These are phyloP conservation scores for Corymbia maculata DNA, from an alignment of 345 rosid species.

Conservation along the genomic window DNA sequence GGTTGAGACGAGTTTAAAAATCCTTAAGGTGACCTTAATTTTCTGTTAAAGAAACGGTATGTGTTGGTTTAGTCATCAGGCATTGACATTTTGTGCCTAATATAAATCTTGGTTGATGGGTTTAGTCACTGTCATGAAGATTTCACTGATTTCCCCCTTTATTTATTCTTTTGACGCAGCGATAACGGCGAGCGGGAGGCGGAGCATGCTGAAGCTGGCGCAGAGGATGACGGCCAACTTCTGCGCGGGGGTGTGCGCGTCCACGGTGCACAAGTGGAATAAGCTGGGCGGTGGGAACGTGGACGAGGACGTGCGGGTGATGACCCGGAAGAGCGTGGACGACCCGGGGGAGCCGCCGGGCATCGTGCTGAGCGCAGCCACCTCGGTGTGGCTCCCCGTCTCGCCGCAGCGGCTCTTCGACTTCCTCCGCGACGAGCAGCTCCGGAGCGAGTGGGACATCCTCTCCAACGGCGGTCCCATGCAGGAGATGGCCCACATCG, in stretches of 20 bases:
- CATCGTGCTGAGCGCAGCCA: constrained; percentile 75
- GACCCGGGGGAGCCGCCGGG: constrained; percentile 99
- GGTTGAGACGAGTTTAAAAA: background rate
- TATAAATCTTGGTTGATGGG: background rate
- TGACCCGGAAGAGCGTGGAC: constrained; percentile 78
- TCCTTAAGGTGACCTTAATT: background rate
- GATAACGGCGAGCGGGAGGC: constrained; percentile 54
- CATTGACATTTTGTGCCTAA: background rate
- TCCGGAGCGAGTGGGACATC: constrained; percentile 96
- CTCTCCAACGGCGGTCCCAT: constrained; percentile 91
- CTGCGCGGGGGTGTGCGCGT: constrained; percentile 91
- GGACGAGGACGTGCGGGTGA: constrained; percentile 78
- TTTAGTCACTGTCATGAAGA: background rate
- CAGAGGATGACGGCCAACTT: constrained; percentile 92
- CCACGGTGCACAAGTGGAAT: constrained; percentile 84
- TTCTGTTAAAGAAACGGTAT: background rate
- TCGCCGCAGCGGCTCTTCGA: constrained; percentile 69
- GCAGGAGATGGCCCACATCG: constrained; percentile 96
- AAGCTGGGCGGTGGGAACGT: constrained; percentile 59
- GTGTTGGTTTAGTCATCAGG: background rate
- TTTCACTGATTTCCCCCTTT: background rate
- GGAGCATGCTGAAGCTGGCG: constrained; percentile 93
- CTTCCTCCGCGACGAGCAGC: constrained; percentile 74
- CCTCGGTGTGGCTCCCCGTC: constrained; percentile 90
- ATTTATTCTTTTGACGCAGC: constrained; percentile 2